A percentile compares a stretch with the other conserved stretches of the same genome.
These are phyloP conservation scores for Pestalotiopsis sp. DNA, from an alignment of 2,329 filamentous ascomycete species.

Conservation along the genomic window DNA sequence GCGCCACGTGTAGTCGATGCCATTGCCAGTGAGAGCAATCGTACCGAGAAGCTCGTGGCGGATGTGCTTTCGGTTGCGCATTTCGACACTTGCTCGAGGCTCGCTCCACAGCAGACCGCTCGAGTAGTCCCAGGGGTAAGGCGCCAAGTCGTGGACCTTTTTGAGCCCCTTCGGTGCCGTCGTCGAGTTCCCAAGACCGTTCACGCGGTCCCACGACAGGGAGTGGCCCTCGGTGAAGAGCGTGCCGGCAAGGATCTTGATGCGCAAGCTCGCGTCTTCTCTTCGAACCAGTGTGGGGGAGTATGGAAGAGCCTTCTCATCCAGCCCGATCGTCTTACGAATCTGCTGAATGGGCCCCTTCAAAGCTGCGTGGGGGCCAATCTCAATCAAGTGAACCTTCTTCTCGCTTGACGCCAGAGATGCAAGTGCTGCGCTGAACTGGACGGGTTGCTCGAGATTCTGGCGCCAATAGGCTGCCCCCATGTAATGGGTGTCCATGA, in stretches of 20 bases:
- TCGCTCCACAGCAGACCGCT: slow-evolving; percentile 40
- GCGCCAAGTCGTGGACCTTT: slow-evolving; percentile 36
- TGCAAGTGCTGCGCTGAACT: slow-evolving; percentile 4
- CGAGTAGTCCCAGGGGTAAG: slow-evolving; percentile 49
- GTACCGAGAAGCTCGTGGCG: slow-evolving; percentile 43
- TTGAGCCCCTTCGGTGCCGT: background rate
- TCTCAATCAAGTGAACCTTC: slow-evolving; percentile 9
- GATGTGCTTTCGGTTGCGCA: slow-evolving; percentile 33
- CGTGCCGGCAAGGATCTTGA: slow-evolving; percentile 1
- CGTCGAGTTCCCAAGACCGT: background rate
- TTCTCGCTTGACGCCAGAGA: slow-evolving; percentile 16
- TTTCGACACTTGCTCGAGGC: slow-evolving; percentile 34
- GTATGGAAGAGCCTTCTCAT: background rate
- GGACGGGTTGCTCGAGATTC: slow-evolving; percentile 3
- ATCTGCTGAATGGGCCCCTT: slow-evolving; percentile 11
- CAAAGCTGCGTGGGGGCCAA: slow-evolving; percentile 4
- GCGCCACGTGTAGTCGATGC: slow-evolving; percentile 35
- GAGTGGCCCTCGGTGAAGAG: background rate
- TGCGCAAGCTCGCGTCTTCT: background rate
- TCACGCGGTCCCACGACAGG: background rate
- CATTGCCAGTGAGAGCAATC: slow-evolving; percentile 28
- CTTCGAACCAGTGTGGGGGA: background rate
- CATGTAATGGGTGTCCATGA: background rate
- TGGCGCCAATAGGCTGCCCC: background rate
- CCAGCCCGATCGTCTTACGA: background rate